phyloP scores from a whole-genome alignment of 371 early-diverging fungal species.

The Haplosporangium sp. region DNA sequence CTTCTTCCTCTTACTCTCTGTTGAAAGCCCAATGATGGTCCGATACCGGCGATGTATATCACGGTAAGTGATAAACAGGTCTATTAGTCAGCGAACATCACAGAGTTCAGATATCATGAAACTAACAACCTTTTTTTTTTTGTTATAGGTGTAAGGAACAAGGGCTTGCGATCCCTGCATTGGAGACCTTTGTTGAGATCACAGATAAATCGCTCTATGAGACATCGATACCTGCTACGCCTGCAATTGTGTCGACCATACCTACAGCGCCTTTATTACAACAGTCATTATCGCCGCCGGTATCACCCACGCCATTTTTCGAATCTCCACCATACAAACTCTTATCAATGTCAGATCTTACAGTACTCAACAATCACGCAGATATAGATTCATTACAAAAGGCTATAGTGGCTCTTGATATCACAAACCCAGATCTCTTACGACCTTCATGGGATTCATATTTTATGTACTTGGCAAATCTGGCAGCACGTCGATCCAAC shows the following conservation, averaged over 20 bases:
- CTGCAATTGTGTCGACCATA: not conserved
- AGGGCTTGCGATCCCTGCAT: constrained; percentile 27
- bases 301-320: not conserved
- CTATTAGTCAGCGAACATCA: not conserved
- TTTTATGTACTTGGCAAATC: constrained; percentile 95
- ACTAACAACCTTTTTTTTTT: not conserved
- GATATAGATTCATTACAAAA: constrained; percentile 54
- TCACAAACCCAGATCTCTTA: constrained; percentile 78
- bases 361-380: constrained; percentile 69
- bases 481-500: constrained; percentile 87
- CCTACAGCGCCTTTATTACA: constrained; percentile 6
- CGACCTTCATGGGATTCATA: constrained; percentile 97
- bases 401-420: constrained; percentile 61
- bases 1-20: constrained; percentile 85
- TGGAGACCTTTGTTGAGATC: constrained; percentile 62
- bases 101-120: not conserved
- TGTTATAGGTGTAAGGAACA: constrained; percentile 12
- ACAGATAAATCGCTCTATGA: constrained; percentile 61
- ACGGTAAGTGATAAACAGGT: constrained; percentile 41
- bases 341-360: constrained; percentile 68
- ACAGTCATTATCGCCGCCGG: not conserved
- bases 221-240: constrained; percentile 23
- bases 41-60: constrained; percentile 71
- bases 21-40: constrained; percentile 82
- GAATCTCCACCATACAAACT: constrained; percentile 57